A percentile compares a stretch with the other conserved stretches of the same genome.
These are phyloP conservation scores for Leccinum ponderosum DNA, from an alignment of 1,284 basidiomycete genomes.

Conservation along the genomic window DNA sequence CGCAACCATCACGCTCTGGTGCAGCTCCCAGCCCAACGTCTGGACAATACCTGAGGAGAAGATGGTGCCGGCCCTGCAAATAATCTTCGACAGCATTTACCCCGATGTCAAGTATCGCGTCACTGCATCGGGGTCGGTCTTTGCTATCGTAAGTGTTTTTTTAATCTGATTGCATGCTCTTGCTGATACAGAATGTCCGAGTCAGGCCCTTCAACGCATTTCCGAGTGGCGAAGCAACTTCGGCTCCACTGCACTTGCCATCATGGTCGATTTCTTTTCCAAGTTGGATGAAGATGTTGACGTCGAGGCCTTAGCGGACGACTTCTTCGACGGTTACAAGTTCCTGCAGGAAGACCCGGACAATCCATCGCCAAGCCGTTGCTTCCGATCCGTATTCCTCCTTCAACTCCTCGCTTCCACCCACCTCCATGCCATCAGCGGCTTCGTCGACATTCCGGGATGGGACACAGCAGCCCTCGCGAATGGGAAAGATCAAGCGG, in stretches of 20 bases:
- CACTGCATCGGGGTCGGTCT: not conserved
- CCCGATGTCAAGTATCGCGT: slow-evolving; percentile 3
- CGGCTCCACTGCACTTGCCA: slow-evolving; percentile 3
- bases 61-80: not conserved
- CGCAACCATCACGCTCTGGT: not conserved
- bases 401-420: not conserved
- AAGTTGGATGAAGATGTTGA: not conserved
- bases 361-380: no score
- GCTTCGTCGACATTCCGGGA: not conserved
- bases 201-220: slow-evolving; percentile 3
- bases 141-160: not conserved
- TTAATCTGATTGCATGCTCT: not conserved
- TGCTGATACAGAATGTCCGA: not conserved
- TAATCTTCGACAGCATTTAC: not conserved
- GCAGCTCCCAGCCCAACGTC: not conserved
- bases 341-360: not conserved
- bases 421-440: not conserved
- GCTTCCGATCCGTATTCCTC: not conserved
- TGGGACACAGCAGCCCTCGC: not conserved
- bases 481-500: not conserved
- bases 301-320: not conserved
- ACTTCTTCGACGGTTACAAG: not conserved
- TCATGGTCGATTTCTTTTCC: slow-evolving; percentile 8
- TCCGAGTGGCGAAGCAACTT: slow-evolving; percentile 11
- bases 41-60: not conserved